Base-by-base conservation (phyloP, 2,329 filamentous ascomycete genomes). In the Aspergillus fumigatiaffinis region DNA sequence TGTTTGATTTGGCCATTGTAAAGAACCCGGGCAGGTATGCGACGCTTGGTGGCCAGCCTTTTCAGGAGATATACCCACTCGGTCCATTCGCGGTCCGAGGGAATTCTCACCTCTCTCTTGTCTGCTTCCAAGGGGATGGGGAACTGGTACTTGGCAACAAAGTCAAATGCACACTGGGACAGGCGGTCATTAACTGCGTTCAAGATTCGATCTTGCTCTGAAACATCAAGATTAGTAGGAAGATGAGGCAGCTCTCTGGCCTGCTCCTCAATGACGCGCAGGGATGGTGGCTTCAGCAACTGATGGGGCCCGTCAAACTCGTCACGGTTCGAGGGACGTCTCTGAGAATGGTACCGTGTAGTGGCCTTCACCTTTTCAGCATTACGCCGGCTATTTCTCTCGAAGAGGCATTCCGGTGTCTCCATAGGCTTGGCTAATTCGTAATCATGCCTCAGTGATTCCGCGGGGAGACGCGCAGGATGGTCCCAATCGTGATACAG, bases 1-100 rank as follows among this genome's bases (percentile, higher is more conserved):
- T 94, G 90, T 77, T 93, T 94, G 76, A 95, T 95, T 76, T 95
- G 91, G 58, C 90, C 89, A 72, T 94, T 90, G 79, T 93, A 94
- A 47, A 95, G 79, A 21, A 94, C 89, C 55, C 90, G 82, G 50
- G 91, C 89, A 5, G 91, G 91, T 65, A 95, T 93, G 60, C 91
- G 86, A 63, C 91, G 84, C 78, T 93, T 94, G 35, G 91, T 95
- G 32, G 91, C 91, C 57, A 95, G 82, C 51, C 90, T 84, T 77
- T 94, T 94, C 64, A 95, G 80, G 57, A 95, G 83, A 73, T 92
- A 91, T 55, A 93, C 91, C 91, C 91, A 95, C 76, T 95, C 91
- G 49, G 90, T 93, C 91, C 91, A 95, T 73, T 94, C 91, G 60
- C 90, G 83, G 75, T 92, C 90, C 68, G 87, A 86, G 32, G 90